These are phyloP conservation scores for Xanthoceras sorbifolium DNA, from an alignment of 345 rosid genomes.

Conservation along the genomic window DNA sequence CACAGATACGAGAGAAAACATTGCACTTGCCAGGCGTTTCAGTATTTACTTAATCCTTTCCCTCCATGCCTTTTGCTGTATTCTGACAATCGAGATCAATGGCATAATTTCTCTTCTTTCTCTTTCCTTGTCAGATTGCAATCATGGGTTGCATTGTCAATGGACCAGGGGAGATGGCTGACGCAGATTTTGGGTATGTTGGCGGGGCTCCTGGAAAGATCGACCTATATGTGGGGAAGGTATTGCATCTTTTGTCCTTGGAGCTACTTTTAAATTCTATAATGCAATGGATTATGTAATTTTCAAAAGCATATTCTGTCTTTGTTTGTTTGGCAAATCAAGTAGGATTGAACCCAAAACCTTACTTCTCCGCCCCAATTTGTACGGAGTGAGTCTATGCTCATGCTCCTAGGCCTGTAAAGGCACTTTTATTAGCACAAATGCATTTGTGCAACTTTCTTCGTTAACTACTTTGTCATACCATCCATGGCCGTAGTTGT, in stretches of 20 bases:
- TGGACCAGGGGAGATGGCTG: slow-evolving; percentile 99
- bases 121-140: slow-evolving; percentile 56
- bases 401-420: not conserved
- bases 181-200: slow-evolving; percentile 96
- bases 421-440: not conserved
- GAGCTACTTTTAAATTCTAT: not conserved
- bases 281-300: no score
- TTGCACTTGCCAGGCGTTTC: slow-evolving; percentile 97
- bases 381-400: no score
- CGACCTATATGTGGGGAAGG: slow-evolving; percentile 97
- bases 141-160: slow-evolving; percentile 99
- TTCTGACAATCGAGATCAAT: not conserved
- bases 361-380: no score
- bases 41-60: slow-evolving; percentile 42
- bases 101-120: not conserved
- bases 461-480: not conserved
- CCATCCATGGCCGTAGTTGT: slow-evolving; percentile 20
- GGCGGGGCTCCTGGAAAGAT: slow-evolving; percentile 99
- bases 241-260: slow-evolving; percentile 30
- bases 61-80: not conserved
- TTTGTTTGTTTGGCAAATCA: not conserved
- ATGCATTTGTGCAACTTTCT: not conserved
- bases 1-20: slow-evolving; percentile 87
- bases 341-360: no score
- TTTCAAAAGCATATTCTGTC: not conserved